Conservation (phyloP, 202 grass and related monocot species). For the Brachypodium distachyon region DNA sequence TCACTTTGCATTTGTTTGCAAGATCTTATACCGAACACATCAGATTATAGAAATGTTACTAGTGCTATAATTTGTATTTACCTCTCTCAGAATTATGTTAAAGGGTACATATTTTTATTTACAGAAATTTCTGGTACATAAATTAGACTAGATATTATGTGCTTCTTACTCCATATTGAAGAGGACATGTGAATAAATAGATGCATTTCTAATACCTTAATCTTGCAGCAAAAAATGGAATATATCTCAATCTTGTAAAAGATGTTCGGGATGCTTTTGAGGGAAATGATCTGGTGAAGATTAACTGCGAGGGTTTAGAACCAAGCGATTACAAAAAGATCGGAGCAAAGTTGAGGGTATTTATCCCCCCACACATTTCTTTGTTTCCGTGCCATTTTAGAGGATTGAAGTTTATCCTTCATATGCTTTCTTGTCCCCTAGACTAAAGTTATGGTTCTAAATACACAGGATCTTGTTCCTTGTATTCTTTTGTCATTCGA, state of each 20-base stretch:
- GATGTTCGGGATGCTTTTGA: conserved; percentile 85
- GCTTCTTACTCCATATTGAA: conserved; percentile 1
- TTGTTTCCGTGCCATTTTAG: conserved; percentile 15
- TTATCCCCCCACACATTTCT: neutral
- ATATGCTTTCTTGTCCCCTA: neutral
- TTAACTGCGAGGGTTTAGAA: conserved; percentile 80
- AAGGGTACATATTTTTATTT: neutral
- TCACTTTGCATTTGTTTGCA: neutral
- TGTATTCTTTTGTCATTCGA: conserved; percentile 91
- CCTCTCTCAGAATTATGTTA: neutral
- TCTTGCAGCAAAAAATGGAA: conserved; percentile 85
- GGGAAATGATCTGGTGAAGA: conserved; percentile 67
- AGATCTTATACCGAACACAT: neutral
- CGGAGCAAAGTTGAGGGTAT: conserved; percentile 83
- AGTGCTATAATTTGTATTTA: neutral
- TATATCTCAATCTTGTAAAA: conserved; percentile 87
- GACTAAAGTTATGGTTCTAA: conserved; percentile 13
- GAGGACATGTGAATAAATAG: neutral
- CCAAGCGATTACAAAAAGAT: conserved; percentile 96
- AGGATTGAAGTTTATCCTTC: neutral
- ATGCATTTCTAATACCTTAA: neutral
- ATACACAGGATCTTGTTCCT: conserved; percentile 77
- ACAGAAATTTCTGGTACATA: conserved; percentile 1
- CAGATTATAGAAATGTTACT: neutral
- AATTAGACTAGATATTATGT: neutral